These are phyloP conservation scores for Marchantia polymorpha DNA, from an alignment of 225 moss, liverwort and hornwort genomes.

Conservation along the genomic window DNA sequence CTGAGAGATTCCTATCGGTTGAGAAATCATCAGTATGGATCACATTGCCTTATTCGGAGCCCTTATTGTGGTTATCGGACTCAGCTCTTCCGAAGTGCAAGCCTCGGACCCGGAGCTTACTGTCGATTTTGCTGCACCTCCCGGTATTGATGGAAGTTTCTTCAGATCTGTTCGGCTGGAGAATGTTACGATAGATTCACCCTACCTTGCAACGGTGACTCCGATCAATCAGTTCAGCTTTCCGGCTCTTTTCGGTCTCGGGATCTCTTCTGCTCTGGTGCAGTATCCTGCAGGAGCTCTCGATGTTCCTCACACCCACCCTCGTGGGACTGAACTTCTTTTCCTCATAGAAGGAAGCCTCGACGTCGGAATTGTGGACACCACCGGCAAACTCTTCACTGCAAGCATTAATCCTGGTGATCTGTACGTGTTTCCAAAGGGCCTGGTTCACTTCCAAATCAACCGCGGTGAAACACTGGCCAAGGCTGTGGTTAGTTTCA, in stretches of 20 bases:
- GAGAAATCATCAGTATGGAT: too few relatives aligned
- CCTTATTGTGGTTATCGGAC: background rate
- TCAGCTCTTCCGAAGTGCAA: background rate
- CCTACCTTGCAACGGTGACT: background rate
- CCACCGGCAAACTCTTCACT: constrained; percentile 15
- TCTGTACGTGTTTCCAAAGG: constrained; percentile 16
- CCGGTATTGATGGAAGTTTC: background rate
- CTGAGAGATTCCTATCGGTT: too few relatives aligned
- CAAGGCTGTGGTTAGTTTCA: constrained; percentile 3
- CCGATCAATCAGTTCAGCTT: background rate
- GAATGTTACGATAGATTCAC: background rate
- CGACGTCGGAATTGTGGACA: constrained; percentile 10
- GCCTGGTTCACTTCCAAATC: constrained; percentile 12
- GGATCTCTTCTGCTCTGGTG: background rate
- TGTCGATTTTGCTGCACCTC: background rate
- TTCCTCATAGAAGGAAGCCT: background rate
- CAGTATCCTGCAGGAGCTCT: background rate
- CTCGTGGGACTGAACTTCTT: constrained; percentile 1
- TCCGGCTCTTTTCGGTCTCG: background rate
- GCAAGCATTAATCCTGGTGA: background rate
- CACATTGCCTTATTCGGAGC: too few relatives aligned
- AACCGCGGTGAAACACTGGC: background rate
- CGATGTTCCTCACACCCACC: constrained; percentile 5
- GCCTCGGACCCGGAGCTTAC: constrained; percentile 12
- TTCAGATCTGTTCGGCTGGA: background rate